Evolutionary conservation across 495 filamentous ascomycete species (phyloP).

Genomic region (Pyronema domesticum): DNA sequence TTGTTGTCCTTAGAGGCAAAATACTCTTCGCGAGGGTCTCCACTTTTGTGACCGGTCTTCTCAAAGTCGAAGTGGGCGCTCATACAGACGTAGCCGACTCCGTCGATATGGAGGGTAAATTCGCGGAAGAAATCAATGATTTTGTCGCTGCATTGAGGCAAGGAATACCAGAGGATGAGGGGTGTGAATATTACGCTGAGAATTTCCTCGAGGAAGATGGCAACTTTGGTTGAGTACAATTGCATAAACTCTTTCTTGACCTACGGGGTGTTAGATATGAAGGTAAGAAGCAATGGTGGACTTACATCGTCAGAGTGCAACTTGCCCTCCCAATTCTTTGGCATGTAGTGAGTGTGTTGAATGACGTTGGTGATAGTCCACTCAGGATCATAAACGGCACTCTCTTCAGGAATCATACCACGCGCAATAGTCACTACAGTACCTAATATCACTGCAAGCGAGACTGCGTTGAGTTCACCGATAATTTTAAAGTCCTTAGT

Average conservation of each 20-base stretch:
- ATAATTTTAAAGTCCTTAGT: slow-evolving; percentile 87
- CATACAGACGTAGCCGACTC: slow-evolving; percentile 84
- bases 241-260: slow-evolving; percentile 64
- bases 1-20: slow-evolving; percentile 90
- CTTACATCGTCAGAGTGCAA: slow-evolving; percentile 76
- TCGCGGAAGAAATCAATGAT: slow-evolving; percentile 96
- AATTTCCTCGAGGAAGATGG: slow-evolving; percentile 85
- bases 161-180: slow-evolving; percentile 68
- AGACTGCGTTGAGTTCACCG: slow-evolving; percentile 60
- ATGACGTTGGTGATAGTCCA: slow-evolving; percentile 73
- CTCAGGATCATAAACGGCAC: slow-evolving; percentile 79
- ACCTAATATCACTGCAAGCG: slow-evolving; percentile 29
- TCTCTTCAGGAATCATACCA: slow-evolving; percentile 68
- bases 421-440: slow-evolving; percentile 64
- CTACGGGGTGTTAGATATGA: slow-evolving; percentile 5
- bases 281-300: not conserved
- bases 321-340: slow-evolving; percentile 68
- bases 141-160: slow-evolving; percentile 78
- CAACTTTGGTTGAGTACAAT: slow-evolving; percentile 71
- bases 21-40: slow-evolving; percentile 71
- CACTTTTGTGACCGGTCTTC: slow-evolving; percentile 36
- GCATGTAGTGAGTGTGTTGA: slow-evolving; percentile 78
- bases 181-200: slow-evolving; percentile 83
- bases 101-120: slow-evolving; percentile 92
- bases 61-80: slow-evolving; percentile 98